Base-by-base conservation (phyloP, 805 yeast genomes). In the Huiozyma naganishii region DNA sequence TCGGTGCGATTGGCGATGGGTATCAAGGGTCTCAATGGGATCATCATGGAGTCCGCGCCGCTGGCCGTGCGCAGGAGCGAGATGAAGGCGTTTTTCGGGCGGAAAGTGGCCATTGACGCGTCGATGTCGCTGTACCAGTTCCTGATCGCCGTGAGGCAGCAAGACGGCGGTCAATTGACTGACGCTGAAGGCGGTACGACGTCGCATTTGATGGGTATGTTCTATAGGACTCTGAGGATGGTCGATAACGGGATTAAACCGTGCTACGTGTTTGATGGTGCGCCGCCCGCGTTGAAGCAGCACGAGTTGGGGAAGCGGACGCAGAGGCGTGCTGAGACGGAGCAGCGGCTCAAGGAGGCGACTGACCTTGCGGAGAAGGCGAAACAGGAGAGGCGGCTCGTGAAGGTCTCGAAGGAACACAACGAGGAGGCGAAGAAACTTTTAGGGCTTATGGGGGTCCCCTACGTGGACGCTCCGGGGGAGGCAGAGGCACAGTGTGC, bases 401-500 rank as follows among this genome's bases (percentile, higher is more conserved):
- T 92, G 7, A 74, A 82, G 49, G 99, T 88, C 4, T 79, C 96
- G 0, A 69, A 76, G 45, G 89, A 87, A 52, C 98, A 92, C 52
- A 92, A 90, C 55, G 97, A 85, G 32, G 97, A 92, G 56, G 97
- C 96, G 17, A 86, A 87, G 62, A 71, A 75, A 49, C 66, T 92
- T 43, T 69, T 92, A 44, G 75, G 70, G 41, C 66, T 90, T 32
- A 92, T 92, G 99, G 99, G 99, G 0, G 83, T 92, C 41, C 99
- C 99, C 1, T 85, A 70, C 53, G 83, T 92, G 5, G 79, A 78
- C 43, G 97, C 98, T 0, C 98, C 99, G 1, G 82, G 96, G 60
- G 99, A 92, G 64, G 99, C 99, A 1, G 99, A 92, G 62, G 95
- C 98, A 0, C 97, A 92, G 57, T 92, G 98, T 69, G 97, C 98